phyloP scores from a whole-genome alignment of 495 filamentous ascomycete species.

The Xylaria intraflava region DNA sequence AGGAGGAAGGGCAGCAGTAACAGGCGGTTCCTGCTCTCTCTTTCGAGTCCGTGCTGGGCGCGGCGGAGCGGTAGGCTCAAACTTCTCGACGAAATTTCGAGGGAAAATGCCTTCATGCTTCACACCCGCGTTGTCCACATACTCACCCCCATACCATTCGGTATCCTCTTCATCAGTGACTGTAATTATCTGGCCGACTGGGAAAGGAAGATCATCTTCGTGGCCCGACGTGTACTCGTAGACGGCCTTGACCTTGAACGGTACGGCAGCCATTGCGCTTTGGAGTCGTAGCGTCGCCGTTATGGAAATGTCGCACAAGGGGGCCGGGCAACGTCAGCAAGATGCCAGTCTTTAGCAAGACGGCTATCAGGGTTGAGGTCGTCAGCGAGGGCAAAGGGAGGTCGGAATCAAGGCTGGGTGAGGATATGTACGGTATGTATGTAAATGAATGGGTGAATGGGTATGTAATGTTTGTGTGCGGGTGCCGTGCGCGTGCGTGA shows the following conservation, averaged over 20 bases:
- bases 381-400: background rate
- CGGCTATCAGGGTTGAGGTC: background rate
- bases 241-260: slow-evolving; percentile 91
- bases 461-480: too few relatives aligned
- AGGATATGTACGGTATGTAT: slow-evolving; percentile 8
- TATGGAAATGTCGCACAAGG: background rate
- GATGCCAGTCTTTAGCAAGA: background rate
- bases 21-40: slow-evolving; percentile 52
- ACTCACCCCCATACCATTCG: slow-evolving; percentile 94
- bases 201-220: slow-evolving; percentile 89
- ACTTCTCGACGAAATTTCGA: slow-evolving; percentile 93
- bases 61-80: slow-evolving; percentile 83
- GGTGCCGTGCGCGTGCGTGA: too few relatives aligned
- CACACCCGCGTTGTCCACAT: slow-evolving; percentile 62
- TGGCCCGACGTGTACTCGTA: slow-evolving; percentile 88
- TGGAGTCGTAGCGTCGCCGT: background rate
- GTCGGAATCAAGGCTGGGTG: background rate
- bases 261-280: slow-evolving; percentile 62
- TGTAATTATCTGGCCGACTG: slow-evolving; percentile 79
- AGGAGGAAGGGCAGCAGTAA: slow-evolving; percentile 41
- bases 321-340: background rate
- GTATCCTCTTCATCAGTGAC: slow-evolving; percentile 87
- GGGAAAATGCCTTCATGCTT: slow-evolving; percentile 91
- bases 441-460: too few relatives aligned
- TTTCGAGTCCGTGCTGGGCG: slow-evolving; percentile 72